Evolutionary conservation across 805 yeast species (phyloP).

Genomic region (Candida alai): DNA sequence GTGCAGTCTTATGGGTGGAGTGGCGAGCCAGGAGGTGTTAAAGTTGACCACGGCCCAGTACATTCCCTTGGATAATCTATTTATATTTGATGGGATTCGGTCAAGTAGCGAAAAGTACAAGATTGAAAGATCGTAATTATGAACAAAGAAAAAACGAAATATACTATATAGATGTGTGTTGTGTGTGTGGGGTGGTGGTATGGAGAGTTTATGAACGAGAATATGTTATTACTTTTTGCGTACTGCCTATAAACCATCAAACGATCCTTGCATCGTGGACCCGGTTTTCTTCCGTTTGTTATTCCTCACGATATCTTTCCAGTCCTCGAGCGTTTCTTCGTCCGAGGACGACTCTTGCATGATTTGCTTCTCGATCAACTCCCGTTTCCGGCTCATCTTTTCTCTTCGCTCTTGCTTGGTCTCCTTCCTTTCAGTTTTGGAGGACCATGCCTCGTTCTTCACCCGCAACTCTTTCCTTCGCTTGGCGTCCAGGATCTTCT

Average conservation of each 20-base stretch:
- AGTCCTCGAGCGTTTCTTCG: conserved; percentile 60
- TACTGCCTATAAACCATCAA: conserved; percentile 47
- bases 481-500: conserved; percentile 37
- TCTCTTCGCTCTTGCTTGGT: conserved; percentile 59
- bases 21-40: conserved; percentile 79
- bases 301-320: conserved; percentile 78
- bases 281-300: conserved; percentile 55
- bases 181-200: too few species aligned
- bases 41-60: conserved; percentile 78
- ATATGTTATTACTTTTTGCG: too few species aligned
- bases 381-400: conserved; percentile 61
- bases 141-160: background rate
- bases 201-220: too few species aligned
- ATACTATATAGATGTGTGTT: conserved; percentile 11
- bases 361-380: conserved; percentile 57
- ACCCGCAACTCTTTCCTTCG: conserved; percentile 41
- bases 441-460: conserved; percentile 77
- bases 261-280: conserved; percentile 49
- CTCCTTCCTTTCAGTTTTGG: conserved; percentile 61
- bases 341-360: conserved; percentile 42
- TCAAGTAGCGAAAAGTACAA: conserved; percentile 46
- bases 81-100: conserved; percentile 69
- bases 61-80: conserved; percentile 66
- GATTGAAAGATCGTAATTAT: conserved; percentile 8
- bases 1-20: conserved; percentile 74